Percentiles rank a stretch among this genome's conserved stretches.
Evolutionary conservation across 2,329 filamentous ascomycete species (phyloP).

Genomic region (Xylaria sp.): DNA sequence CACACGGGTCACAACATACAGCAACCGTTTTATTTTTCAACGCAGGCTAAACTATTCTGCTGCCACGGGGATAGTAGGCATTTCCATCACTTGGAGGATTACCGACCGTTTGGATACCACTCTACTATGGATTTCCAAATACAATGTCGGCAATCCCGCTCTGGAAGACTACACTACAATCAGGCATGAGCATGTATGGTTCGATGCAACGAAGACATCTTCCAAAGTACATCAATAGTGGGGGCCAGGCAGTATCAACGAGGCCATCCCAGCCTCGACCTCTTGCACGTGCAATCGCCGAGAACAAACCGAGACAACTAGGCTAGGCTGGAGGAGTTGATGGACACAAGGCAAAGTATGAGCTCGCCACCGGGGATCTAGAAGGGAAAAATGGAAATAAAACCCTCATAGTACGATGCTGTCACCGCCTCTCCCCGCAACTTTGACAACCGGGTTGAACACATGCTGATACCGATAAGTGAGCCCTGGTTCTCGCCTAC

Average conservation of each 20-base stretch:
- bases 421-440: slow-evolving; percentile 13
- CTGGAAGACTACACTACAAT: slow-evolving; percentile 14
- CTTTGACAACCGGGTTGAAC: slow-evolving; percentile 17
- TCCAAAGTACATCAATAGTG: slow-evolving; percentile 11
- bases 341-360: not conserved
- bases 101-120: slow-evolving; percentile 34
- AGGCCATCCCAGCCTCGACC: slow-evolving; percentile 1
- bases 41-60: slow-evolving; percentile 13
- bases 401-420: slow-evolving; percentile 10
- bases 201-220: slow-evolving; percentile 22
- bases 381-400: not conserved
- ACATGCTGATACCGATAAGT: slow-evolving; percentile 4
- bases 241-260: slow-evolving; percentile 9
- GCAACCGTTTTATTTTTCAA: not conserved
- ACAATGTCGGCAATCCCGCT: slow-evolving; percentile 34
- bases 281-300: slow-evolving; percentile 11
- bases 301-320: slow-evolving; percentile 2
- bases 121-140: slow-evolving; percentile 21
- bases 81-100: slow-evolving; percentile 8
- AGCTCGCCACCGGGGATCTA: not conserved
- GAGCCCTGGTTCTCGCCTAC: slow-evolving; percentile 9
- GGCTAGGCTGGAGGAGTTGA: not conserved
- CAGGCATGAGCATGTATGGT: slow-evolving; percentile 27
- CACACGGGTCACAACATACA: not conserved
- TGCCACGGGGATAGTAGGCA: slow-evolving; percentile 8